Base-by-base conservation (phyloP, 371 early-diverging fungal genomes). In the Coemansia sp. region DNA sequence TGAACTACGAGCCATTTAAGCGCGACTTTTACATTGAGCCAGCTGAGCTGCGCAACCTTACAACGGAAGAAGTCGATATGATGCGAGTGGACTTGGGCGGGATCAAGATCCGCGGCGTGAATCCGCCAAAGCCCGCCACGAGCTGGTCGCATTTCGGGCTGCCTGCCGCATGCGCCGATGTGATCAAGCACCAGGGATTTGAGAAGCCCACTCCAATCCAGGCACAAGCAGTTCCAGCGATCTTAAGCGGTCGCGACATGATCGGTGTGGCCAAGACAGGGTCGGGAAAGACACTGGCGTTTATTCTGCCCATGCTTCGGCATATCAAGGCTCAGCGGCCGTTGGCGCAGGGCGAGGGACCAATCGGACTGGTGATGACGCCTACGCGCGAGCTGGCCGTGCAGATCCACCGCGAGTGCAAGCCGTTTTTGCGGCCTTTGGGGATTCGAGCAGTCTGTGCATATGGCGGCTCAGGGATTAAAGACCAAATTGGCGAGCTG, bases 181-280 rank as follows among this genome's bases (percentile, higher is more conserved):
- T 79, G 44, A 82, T 83, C 61, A 78, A 74, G 39, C 68, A 55
- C 47, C 79, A 93, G 64, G 93, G 92, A 61, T 98, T 92, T 79
- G 90, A 90, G 28, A 84, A 84, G 26, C 98, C 98, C 0, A 94
- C 97, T 0, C 86, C 97, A 0, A 97, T 99, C 69, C 99, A 99
- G 81, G 91, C 93, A 3, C 98, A 99, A 79, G 95, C 95, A 0
- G 93, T 99, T 25, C 99, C 99, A n/a, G 94, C 97, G 0, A 90
- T 98, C 53, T 88, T 98, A 92, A 89, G 91, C 71, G 99, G 99
- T 2, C 89, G 98, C 3, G 97, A 99, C 82, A 93, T 99, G 7
- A 94, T 99, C 79, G 96, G 97, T 23, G 94, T 99, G 26, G 99
- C 99, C n/a, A 99, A 97, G 72, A 99, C 99, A 0, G 99, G 99